Percentiles rank a stretch among this genome's conserved stretches.
These are phyloP conservation scores for Dioscorea cayenensis DNA, from an alignment of 116 monocot genomes.

Conservation along the genomic window DNA sequence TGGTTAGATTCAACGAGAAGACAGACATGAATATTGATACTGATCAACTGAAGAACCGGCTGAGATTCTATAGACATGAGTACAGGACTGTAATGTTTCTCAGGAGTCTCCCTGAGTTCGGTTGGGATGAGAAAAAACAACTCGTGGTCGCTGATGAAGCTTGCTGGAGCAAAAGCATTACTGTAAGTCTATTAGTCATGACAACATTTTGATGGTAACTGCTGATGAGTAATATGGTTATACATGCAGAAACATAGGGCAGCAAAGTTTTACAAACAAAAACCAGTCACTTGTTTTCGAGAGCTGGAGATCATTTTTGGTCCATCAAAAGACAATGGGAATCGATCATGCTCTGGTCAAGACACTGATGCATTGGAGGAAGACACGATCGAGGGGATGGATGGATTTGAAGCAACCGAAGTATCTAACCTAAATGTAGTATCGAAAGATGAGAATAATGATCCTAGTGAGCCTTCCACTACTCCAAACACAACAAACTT, in stretches of 20 bases:
- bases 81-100: slow-evolving; percentile 7
- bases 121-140: slow-evolving; percentile 11
- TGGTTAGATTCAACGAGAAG: slow-evolving; percentile 9
- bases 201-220: background rate
- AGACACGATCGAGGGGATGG: slow-evolving; percentile 4
- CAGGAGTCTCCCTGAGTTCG: slow-evolving; percentile 1
- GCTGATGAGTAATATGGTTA: background rate
- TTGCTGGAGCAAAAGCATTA: slow-evolving; percentile 4
- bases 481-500: background rate
- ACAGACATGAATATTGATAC: slow-evolving; percentile 8
- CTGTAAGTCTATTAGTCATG: slow-evolving; percentile 1
- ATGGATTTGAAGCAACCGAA: background rate
- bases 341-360: background rate
- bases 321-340: background rate
- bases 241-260: slow-evolving; percentile 1
- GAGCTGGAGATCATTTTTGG: slow-evolving; percentile 16
- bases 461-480: background rate
- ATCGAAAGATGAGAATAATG: background rate
- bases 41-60: slow-evolving; percentile 14
- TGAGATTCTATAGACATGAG: slow-evolving; percentile 14
- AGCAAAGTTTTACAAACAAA: background rate
- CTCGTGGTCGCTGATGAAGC: slow-evolving; percentile 7
- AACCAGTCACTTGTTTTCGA: background rate
- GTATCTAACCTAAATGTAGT: slow-evolving; percentile 5
- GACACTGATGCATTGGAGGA: background rate